Evolutionary conservation across 257 asterid genomes (phyloP), one percentile per base, ranked within the genome.

Genomic region (Euphrasia confusa): DNA sequence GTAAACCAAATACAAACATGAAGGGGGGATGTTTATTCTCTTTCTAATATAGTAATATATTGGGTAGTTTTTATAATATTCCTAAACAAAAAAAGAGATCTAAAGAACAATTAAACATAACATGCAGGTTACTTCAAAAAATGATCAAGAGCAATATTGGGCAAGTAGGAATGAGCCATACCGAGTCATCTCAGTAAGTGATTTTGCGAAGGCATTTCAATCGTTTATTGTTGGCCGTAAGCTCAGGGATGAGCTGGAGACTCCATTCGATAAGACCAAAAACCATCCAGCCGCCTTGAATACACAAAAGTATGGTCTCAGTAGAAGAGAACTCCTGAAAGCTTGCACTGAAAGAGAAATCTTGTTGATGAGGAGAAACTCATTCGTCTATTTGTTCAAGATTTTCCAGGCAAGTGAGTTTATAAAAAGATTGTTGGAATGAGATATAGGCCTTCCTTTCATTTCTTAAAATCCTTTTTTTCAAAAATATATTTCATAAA

Each of bases 131-230:
- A 85, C 95, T 0, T 85, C 95, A 7, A 83, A 75, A 81, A 85
- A 85, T 64, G 95, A 85, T 54, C 95, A 83, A 49, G 61, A 69
- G 37, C 95, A 85, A 56, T 85, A 85, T 69, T 85, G 90, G 95
- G 71, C 74, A 10, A 61, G 49, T 3, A 71, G 54, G 53, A 79
- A 79, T 50, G 82, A 79, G 72, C 83, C 95, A 5, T 83, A 81
- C 81, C 68, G 72, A 4, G 81, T 79, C 54, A 4, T 83, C 32
- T 3, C 84, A 15, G 75, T 66, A 9, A 21, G 48, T 18, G 84
- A 80, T 26, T 84, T 84, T 39, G 78, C 78, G 0, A 85, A 84
- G 56, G 85, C 89, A 0, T 85, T 85, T 67, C 79, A 79, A 3
- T 74, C 80, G 3, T 77, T 58, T 45, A 28, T 0, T 2, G 60